Conservation (phyloP, 2,329 filamentous ascomycete species). For the Davidsoniella eucalypti region DNA sequence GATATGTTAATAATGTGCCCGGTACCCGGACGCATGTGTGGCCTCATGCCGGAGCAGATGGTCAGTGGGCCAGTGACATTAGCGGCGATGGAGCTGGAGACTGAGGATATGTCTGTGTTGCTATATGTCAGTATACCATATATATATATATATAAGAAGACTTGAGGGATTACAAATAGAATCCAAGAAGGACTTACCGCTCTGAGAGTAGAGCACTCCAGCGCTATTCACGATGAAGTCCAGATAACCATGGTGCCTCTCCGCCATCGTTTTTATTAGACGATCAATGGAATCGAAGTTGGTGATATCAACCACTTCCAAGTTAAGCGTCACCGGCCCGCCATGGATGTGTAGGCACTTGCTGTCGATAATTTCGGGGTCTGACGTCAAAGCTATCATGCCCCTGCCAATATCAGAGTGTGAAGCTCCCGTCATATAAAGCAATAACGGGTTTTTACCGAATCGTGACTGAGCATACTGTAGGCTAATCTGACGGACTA, state of each 20-base stretch:
- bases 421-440: conserved; percentile 2
- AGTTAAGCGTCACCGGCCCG: conserved; percentile 1
- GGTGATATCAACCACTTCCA: conserved; percentile 3
- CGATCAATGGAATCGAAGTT: conserved; percentile 1
- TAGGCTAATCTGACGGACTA: conserved; percentile 4
- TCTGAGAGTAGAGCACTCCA: neutral
- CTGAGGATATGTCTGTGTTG: neutral
- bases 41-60: neutral
- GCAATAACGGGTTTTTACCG: neutral
- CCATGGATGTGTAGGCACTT: neutral
- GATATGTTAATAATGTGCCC: conserved; percentile 2
- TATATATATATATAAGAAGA: no score
- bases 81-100: neutral
- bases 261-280: neutral
- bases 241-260: conserved; percentile 1
- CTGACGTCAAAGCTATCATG: neutral
- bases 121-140: no score
- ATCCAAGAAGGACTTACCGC: neutral
- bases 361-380: neutral
- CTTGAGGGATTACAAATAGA: neutral
- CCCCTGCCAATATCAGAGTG: neutral
- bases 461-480: neutral
- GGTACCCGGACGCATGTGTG: conserved; percentile 1
- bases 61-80: neutral
- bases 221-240: conserved; percentile 3